Evolutionary conservation across 176 grass and related monocot genomes (phyloP).

Genomic region (Musa schizocarpa): DNA sequence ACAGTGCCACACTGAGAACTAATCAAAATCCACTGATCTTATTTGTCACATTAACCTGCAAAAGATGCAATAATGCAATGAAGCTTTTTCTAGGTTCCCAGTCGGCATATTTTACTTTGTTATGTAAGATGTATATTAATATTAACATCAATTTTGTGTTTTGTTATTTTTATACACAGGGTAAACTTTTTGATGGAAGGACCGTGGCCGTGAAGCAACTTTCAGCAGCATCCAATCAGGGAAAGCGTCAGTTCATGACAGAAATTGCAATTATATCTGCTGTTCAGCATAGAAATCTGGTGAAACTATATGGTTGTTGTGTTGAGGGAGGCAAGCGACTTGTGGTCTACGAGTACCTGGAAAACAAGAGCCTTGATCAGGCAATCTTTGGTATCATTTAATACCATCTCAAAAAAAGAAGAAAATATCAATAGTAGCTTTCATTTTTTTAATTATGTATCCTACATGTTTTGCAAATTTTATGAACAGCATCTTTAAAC

Average conservation of each 20-base stretch:
- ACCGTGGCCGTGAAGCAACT: conserved; percentile 76
- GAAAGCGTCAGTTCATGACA: conserved; percentile 59
- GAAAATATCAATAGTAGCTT: neutral
- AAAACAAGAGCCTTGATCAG: conserved; percentile 76
- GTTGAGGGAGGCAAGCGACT: conserved; percentile 51
- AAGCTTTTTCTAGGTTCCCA: no score
- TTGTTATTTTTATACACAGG: conserved; percentile 36
- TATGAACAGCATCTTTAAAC: no score
- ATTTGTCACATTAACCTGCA: no score
- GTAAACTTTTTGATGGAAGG: conserved; percentile 63
- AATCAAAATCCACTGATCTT: no score
- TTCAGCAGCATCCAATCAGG: conserved; percentile 57
- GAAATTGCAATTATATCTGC: conserved; percentile 79
- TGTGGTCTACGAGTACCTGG: conserved; percentile 72
- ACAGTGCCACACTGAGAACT: no score
- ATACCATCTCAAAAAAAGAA: neutral
- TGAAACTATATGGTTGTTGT: conserved; percentile 66
- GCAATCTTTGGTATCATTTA: conserved; percentile 55
- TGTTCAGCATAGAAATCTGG: conserved; percentile 67
- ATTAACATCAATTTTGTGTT: neutral
- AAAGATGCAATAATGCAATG: no score
- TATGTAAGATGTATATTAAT: neutral
- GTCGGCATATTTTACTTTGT: no score
- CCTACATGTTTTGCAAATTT: no score
- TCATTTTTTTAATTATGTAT: no score